phyloP scores from a whole-genome alignment of 352 stramenopile species.

The Globisporangium alternatum region DNA sequence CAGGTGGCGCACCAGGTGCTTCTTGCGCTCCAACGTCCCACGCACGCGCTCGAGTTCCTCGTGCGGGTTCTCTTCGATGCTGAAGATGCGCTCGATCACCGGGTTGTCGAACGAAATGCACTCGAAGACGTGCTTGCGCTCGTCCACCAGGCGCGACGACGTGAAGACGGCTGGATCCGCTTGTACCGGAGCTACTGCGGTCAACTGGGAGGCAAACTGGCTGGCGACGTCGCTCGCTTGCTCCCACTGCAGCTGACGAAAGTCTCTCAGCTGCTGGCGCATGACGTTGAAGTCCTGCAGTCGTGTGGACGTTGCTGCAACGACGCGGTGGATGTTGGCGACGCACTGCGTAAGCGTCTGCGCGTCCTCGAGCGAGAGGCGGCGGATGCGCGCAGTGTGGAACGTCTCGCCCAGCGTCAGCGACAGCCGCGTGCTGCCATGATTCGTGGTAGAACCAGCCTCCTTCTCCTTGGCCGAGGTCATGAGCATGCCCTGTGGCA shows the following conservation, averaged over 20 bases:
- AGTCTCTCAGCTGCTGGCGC: conserved; percentile 28
- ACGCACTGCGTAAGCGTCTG: conserved; percentile 34
- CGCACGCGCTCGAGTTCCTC: conserved; percentile 45
- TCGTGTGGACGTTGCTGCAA: conserved; percentile 28
- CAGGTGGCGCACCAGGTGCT: conserved; percentile 48
- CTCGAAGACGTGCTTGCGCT: conserved; percentile 51
- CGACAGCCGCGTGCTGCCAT: conserved; percentile 7
- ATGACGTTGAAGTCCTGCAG: conserved; percentile 32
- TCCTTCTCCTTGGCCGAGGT: conserved; percentile 12
- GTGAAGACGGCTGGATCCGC: background rate
- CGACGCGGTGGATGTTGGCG: conserved; percentile 28
- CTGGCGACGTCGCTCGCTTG: conserved; percentile 42
- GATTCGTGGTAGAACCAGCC: background rate
- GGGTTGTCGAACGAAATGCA: conserved; percentile 57
- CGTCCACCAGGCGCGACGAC: conserved; percentile 21
- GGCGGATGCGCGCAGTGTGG: conserved; percentile 34
- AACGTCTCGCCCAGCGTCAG: conserved; percentile 37
- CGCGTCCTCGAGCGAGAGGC: conserved; percentile 28
- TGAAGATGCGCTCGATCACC: conserved; percentile 53
- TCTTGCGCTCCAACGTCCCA: conserved; percentile 46
- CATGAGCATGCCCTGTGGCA: conserved; percentile 35
- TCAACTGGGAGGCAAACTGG: conserved; percentile 26
- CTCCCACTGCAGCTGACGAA: conserved; percentile 51
- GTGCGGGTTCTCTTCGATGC: conserved; percentile 47
- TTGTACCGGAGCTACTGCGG: background rate